phyloP scores from a whole-genome alignment of 2,329 filamentous ascomycete genomes.

The Tolypocladium tundrense region DNA sequence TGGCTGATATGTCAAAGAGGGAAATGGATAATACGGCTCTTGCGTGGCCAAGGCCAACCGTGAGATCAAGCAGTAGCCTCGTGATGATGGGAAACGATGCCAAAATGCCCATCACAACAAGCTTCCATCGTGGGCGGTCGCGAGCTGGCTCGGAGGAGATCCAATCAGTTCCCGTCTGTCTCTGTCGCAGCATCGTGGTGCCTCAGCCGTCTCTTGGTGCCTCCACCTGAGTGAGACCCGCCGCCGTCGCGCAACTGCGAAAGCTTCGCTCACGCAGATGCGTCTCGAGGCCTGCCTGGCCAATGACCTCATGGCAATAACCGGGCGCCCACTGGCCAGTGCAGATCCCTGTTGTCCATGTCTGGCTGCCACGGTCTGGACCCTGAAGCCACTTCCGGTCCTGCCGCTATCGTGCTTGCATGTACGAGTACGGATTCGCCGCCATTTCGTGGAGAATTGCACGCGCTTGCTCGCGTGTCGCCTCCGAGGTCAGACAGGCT shows the following conservation, averaged over 20 bases:
- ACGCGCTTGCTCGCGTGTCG: not conserved
- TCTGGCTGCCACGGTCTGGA: not conserved
- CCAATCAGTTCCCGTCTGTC: not conserved
- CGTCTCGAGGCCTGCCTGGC: not conserved
- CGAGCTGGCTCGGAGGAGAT: not conserved
- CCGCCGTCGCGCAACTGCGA: not conserved
- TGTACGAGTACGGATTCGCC: not conserved
- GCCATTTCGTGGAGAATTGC: not conserved
- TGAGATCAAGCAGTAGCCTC: not conserved
- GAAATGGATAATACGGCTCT: not conserved
- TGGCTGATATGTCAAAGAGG: not conserved
- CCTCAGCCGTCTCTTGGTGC: not conserved
- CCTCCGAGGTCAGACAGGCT: not conserved
- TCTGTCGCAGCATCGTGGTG: not conserved
- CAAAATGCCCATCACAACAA: not conserved
- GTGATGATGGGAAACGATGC: not conserved
- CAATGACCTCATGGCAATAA: constrained; percentile 3
- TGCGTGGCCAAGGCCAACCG: not conserved
- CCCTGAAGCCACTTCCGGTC: not conserved
- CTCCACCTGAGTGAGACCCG: not conserved
- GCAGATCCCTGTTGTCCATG: not conserved
- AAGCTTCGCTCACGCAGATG: not conserved
- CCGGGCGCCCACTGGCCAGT: not conserved
- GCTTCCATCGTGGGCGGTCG: not conserved
- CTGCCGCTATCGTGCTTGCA: not conserved